Base-by-base conservation (phyloP, 2,329 filamentous ascomycete species). In the Xylariales sp. region DNA sequence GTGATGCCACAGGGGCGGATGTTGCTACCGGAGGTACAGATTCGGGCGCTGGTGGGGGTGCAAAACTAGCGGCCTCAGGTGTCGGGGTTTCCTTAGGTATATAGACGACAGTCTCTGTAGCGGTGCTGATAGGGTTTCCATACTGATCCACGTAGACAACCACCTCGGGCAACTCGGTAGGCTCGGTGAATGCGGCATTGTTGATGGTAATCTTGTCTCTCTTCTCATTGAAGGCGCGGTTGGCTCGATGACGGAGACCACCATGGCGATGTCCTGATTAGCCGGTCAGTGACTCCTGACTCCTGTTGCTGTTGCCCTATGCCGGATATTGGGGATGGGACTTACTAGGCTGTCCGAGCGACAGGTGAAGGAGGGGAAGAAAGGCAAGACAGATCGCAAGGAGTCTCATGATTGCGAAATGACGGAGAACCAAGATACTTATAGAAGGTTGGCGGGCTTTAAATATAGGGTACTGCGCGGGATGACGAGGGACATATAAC, bases 111-210 rank as follows among this genome's bases (percentile, higher is more conserved):
- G 75, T 76, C 57, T 81, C 78, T 12, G 78, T 83, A 18, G 76
- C 74, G 7, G 81, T 85, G 48, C 80, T 82, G 68, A 89, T 71
- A 2, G 83, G 80, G n/a, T 83, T 81, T 63, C 88, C 87, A 65
- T 84, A 76, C 70, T 85, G 79, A 74, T 92, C 84, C 53, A 91
- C 86, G 78, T 86, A 91, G 73, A 91, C 83, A 34, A 89, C 83
- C 57, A 86, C 81, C 65, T 85, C 80, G 5, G 83, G 81, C 9
- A 81, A 71, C 46, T 83, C 80, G 46, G 82, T 84, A 12, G 82
- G 77, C 39, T 75, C 75, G 52, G 80, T 78, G 54, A 81, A 72
- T 9, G 78, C 73, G 10, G 78, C 74, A 68, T 81, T 78, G 3
- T 79, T 79, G n/a, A 81, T 71, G 3, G 81, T 80, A 53, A 78